Base-by-base conservation (phyloP, 2,329 filamentous ascomycete genomes). In the Sphaerulina populicola region DNA sequence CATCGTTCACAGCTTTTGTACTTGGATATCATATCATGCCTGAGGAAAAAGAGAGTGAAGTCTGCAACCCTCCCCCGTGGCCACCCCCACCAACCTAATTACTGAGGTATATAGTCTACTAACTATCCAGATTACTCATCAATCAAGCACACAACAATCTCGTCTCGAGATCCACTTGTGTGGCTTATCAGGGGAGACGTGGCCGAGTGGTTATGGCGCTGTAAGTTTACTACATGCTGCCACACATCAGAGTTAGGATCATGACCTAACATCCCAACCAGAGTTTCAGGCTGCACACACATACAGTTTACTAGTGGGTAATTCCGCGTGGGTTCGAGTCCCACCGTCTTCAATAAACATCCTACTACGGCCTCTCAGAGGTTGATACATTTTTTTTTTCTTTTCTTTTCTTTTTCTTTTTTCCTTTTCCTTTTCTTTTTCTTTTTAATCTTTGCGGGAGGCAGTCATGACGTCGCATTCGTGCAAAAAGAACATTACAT, bases 161-260 rank as follows among this genome's bases (percentile, higher is more conserved):
- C 18, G 4, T 3, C 4, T 18, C 18, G 18, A 18, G 18, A 18
- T 18, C 18, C 18, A 18, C 18, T 18, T 18, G 18, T 18, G 18
- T 18, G 4, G 18, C 18, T 18, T 18, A n/a, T n/a, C n/a, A 2
- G 18, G 18, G 54, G 55, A 40, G 45, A 57, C 47, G 52, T 58
- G 54, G 51, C 56, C 54, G 56, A 58, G 56, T 58, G 56, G 57
- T 59, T 59, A 59, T 59, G 56, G 56, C 54, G 56, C 56, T 58
- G 48, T 44, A 43, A 44, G 47, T 44, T 27, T 27, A 18, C 21
- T 23, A 36, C 40, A 27, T 8, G 31, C 31, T 43, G 12, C 11
- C 40, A 31, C 7, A 10, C 11, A 3, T 18, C 21, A 15, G 12
- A 38, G n/a, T 14, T 14, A 30, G 8, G 10, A 37, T 37, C 6